phyloP scores from a whole-genome alignment of 2,329 filamentous ascomycete genomes.

The Waltergamsia citrina region DNA sequence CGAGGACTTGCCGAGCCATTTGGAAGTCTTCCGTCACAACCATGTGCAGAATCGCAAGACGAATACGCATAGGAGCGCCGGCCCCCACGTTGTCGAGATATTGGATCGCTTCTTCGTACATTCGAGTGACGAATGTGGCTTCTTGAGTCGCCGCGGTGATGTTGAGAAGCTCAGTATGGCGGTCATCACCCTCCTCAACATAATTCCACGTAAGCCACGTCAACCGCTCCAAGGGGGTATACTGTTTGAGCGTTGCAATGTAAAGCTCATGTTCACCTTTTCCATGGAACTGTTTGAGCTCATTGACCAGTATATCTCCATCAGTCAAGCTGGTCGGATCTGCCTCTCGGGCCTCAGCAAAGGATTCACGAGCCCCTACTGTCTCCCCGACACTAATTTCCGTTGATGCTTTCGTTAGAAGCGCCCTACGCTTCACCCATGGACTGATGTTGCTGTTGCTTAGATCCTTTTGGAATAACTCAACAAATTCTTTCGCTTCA shows the following conservation, averaged over 20 bases:
- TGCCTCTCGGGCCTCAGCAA: constrained; percentile 6
- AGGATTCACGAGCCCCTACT: constrained; percentile 8
- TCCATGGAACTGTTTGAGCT: constrained; percentile 9
- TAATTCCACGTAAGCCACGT: constrained; percentile 15
- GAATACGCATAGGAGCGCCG: constrained; percentile 10
- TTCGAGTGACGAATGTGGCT: constrained; percentile 10
- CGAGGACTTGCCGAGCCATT: constrained; percentile 7
- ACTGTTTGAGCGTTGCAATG: constrained; percentile 12
- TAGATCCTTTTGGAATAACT: constrained; percentile 2
- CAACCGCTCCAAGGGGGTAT: constrained; percentile 14
- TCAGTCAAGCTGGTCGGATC: constrained; percentile 11
- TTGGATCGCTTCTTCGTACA: constrained; percentile 12
- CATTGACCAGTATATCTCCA: constrained; percentile 10
- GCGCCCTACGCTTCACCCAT: constrained; percentile 7
- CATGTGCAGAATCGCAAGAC: constrained; percentile 10
- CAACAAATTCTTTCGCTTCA: constrained; percentile 9
- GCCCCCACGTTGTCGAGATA: constrained; percentile 16
- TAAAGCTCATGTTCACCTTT: constrained; percentile 6
- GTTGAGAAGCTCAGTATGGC: constrained; percentile 7
- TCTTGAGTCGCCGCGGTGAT: constrained; percentile 10
- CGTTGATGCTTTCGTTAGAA: constrained; percentile 10
- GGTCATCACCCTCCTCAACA: not conserved
- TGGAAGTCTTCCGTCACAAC: constrained; percentile 9
- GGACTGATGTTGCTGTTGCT: constrained; percentile 5
- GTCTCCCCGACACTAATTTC: constrained; percentile 7